Evolutionary conservation across 495 filamentous ascomycete species (phyloP).

Genomic region (Trichoderma erinaceum): DNA sequence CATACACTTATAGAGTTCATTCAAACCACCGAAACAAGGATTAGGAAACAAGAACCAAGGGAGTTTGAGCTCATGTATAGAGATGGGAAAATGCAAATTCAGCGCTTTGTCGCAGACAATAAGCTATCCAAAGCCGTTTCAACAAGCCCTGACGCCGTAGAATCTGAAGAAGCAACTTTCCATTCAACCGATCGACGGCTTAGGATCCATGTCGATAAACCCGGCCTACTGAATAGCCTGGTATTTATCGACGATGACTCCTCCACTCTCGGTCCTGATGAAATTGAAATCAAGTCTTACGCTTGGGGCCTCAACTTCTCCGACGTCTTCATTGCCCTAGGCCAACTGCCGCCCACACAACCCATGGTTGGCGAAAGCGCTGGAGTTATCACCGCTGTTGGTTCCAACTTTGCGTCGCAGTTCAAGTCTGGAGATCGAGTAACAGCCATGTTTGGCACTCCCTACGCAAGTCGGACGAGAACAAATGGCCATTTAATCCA

Average conservation of each 20-base stretch:
- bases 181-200: constrained; percentile 30
- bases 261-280: constrained; percentile 22
- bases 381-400: constrained; percentile 38
- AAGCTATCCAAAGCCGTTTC: constrained; percentile 28
- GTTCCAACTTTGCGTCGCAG: constrained; percentile 40
- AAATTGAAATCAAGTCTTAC: constrained; percentile 39
- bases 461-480: constrained; percentile 33
- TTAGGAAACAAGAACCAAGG: constrained; percentile 24
- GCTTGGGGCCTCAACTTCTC: constrained; percentile 42
- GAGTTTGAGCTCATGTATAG: constrained; percentile 34
- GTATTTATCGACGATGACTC: constrained; percentile 25
- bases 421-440: constrained; percentile 47
- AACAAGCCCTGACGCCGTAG: neutral
- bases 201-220: constrained; percentile 34
- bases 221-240: constrained; percentile 31
- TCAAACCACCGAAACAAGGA: constrained; percentile 4
- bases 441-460: constrained; percentile 46
- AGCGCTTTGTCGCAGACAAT: constrained; percentile 33
- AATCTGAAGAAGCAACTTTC: constrained; percentile 21
- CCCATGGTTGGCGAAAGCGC: constrained; percentile 19
- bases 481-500: constrained; percentile 30
- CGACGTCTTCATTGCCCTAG: constrained; percentile 33
- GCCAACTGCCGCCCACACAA: constrained; percentile 12
- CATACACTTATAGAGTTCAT: constrained; percentile 28
- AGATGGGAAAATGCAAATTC: constrained; percentile 30